Percentiles rank a stretch among this genome's conserved stretches.
Evolutionary conservation across 345 rosid species (phyloP).

Genomic region (Brassica cretica): DNA sequence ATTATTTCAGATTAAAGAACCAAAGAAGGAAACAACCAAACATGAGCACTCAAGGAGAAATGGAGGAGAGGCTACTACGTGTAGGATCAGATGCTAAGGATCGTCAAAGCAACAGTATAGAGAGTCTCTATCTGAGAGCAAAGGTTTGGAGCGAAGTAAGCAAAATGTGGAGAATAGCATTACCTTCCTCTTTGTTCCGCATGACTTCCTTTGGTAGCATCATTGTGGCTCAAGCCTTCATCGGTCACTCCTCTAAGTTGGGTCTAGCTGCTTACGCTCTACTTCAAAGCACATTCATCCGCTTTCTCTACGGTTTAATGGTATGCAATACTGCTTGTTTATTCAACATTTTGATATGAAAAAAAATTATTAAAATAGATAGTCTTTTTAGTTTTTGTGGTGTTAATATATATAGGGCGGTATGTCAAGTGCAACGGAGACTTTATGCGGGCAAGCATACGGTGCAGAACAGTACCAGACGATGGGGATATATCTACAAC

Average conservation of each 20-base stretch:
- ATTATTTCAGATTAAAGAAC: background rate
- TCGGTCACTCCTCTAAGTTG: constrained; percentile 47
- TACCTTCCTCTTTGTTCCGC: constrained; percentile 54
- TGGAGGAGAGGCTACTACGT: constrained; percentile 38
- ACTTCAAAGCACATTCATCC: constrained; percentile 51
- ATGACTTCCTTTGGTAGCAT: constrained; percentile 49
- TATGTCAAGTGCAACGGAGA: constrained; percentile 63
- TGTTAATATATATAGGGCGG: constrained; percentile 39
- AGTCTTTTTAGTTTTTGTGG: background rate
- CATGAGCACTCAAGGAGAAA: constrained; percentile 37
- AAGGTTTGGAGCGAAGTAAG: constrained; percentile 53
- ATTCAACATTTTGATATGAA: background rate
- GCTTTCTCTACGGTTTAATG: constrained; percentile 56
- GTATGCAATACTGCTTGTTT: constrained; percentile 32
- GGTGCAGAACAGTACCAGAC: constrained; percentile 52
- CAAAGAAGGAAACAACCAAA: background rate
- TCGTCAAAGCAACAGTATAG: constrained; percentile 7
- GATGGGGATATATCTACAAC: constrained; percentile 55
- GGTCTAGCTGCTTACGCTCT: constrained; percentile 65
- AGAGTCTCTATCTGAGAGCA: constrained; percentile 30
- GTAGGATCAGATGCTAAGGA: constrained; percentile 17
- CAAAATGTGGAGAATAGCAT: constrained; percentile 51
- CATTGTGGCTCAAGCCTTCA: constrained; percentile 61
- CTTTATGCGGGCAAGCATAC: constrained; percentile 62
- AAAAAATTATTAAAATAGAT: background rate